Evolutionary conservation across 345 rosid species (phyloP), one percentile per base, ranked within the genome.

Genomic region (Raphanus sativus): DNA sequence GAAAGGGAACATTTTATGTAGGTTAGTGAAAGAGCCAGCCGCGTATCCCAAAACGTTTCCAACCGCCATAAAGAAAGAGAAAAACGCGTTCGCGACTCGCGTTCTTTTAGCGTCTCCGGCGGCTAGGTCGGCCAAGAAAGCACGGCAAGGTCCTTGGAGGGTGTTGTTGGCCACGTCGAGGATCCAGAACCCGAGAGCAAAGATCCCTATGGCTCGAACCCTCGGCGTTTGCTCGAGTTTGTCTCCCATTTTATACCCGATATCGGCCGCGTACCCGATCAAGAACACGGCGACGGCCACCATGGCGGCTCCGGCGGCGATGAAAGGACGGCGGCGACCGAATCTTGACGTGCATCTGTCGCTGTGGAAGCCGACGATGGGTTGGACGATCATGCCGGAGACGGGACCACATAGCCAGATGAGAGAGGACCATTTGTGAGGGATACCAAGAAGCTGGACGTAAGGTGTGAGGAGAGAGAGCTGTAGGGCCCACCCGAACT

Each of bases 31-130:
- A 30, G 94, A 87, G 0, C 98, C 98, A 13, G 92, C 89, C 16
- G 91, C 94, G 75, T 66, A 94, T 2, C 98, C 98, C 6, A 89
- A 88, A 4, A 91, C 84, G 71, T 91, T 90, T 2, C 98, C 98
- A 52, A 52, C 58, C 58, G 58, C 58, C 58, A 52, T 52, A 52
- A 52, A 52, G 58, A 52, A 52, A 0, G 58, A 52, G 25, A 52
- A 52, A 16, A 52, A 52, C 25, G 58, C 58, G 58, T 52, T 52
- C 6, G 58, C 58, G 58, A 52, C 58, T 6, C 58, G 58, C 58
- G 58, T 52, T 52, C 58, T 52, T 52, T 52, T 52, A 2, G 58
- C 58, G 58, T 52, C 58, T 52, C 58, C 58, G 0, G 58, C 58
- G 25, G 58, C 58, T 52, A 52, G 58, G 25, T 52, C 58, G 25